Percentiles rank a stretch among this genome's conserved stretches.
Evolutionary conservation across 805 yeast species (phyloP).

Genomic region (Cyberlindnera maclurae): DNA sequence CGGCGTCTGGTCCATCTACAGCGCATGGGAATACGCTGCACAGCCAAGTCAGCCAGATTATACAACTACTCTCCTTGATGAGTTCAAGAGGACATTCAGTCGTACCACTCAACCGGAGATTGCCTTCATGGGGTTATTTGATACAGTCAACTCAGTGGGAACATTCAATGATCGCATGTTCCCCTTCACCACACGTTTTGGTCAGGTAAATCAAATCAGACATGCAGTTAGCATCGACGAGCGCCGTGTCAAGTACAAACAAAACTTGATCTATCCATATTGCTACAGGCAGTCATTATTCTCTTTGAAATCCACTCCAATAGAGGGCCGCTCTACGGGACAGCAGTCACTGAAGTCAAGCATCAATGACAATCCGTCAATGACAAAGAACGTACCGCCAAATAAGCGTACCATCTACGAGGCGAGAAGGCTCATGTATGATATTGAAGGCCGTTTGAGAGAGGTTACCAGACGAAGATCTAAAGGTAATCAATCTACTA

Average conservation of each 20-base stretch:
- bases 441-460: constrained; percentile 10
- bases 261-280: constrained; percentile 42
- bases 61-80: constrained; percentile 40
- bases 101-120: constrained; percentile 35
- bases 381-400: not conserved
- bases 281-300: constrained; percentile 29
- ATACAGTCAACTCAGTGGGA: constrained; percentile 64
- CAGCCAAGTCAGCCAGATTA: constrained; percentile 43
- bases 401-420: constrained; percentile 4
- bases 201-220: constrained; percentile 49
- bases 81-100: constrained; percentile 49
- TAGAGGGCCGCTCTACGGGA: not conserved
- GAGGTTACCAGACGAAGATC: not conserved
- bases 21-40: constrained; percentile 52
- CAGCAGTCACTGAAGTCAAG: not conserved
- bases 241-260: constrained; percentile 56
- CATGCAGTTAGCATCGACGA: constrained; percentile 68
- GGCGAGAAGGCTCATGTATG: constrained; percentile 13
- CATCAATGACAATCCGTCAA: not conserved
- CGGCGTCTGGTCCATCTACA: constrained; percentile 58
- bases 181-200: constrained; percentile 46
- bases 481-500: constrained; percentile 2
- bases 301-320: constrained; percentile 13
- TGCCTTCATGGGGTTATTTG: constrained; percentile 62
- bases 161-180: constrained; percentile 48